Percentiles rank a stretch among this genome's conserved stretches.
These are phyloP conservation scores for Fusarium nygamai DNA, from an alignment of 2,329 filamentous ascomycete genomes.

Conservation along the genomic window DNA sequence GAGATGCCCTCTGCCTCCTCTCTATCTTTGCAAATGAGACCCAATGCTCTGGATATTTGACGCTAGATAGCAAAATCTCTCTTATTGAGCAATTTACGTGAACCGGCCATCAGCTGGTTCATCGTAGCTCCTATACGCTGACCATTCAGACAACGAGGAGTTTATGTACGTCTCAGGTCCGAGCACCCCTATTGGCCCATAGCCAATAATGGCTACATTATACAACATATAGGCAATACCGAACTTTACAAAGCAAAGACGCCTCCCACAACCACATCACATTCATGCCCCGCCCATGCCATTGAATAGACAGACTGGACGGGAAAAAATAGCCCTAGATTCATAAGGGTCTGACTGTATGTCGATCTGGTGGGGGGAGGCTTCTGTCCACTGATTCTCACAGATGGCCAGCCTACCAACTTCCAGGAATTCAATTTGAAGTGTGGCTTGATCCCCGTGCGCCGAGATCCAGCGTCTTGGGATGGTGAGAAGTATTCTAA, in stretches of 20 bases:
- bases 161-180: background rate
- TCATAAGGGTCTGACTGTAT: background rate
- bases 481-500: background rate
- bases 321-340: background rate
- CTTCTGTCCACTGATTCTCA: background rate
- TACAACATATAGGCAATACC: background rate
- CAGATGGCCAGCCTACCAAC: background rate
- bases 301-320: background rate
- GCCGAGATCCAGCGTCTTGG: background rate
- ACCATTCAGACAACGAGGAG: background rate
- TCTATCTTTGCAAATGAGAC: background rate
- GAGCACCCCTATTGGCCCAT: background rate
- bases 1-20: no score
- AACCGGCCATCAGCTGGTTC: background rate
- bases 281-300: no score
- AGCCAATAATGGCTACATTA: background rate
- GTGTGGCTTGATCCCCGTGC: background rate
- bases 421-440: background rate
- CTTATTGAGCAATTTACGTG: background rate
- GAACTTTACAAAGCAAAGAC: background rate
- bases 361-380: background rate
- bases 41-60: background rate
- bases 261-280: background rate
- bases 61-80: background rate
- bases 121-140: background rate